Conservation (phyloP, 495 filamentous ascomycete genomes). For the Massariosphaeria phaeospora region DNA sequence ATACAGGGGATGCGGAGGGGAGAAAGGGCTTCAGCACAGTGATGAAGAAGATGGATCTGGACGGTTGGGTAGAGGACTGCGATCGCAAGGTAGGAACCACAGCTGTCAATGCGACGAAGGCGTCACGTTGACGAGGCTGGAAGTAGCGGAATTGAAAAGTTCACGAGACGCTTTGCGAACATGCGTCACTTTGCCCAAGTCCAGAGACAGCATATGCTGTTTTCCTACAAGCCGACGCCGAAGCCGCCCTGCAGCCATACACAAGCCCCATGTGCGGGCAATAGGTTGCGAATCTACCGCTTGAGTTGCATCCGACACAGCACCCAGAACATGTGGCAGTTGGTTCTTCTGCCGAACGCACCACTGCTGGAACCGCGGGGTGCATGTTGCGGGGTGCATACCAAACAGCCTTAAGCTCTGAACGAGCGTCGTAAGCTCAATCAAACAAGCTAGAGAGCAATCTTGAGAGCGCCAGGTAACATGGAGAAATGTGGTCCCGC, state of each 20-base stretch:
- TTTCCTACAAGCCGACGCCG: too few species aligned
- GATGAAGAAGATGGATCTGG: slow-evolving; percentile 59
- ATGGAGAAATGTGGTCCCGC: too few species aligned
- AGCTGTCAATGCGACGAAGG: slow-evolving; percentile 14
- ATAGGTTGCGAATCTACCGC: too few species aligned
- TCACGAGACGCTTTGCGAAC: too few species aligned
- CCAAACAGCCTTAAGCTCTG: background rate
- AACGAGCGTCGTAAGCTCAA: slow-evolving; percentile 24
- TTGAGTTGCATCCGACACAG: background rate
- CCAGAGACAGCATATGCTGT: too few species aligned
- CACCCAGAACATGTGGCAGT: background rate
- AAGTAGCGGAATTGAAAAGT: too few species aligned
- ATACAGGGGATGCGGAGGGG: slow-evolving; percentile 40
- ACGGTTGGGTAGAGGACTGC: slow-evolving; percentile 52
- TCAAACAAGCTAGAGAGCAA: slow-evolving; percentile 5
- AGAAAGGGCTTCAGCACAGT: slow-evolving; percentile 56
- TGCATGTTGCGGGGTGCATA: slow-evolving; percentile 25
- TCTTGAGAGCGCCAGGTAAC: too few species aligned
- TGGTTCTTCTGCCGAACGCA: slow-evolving; percentile 5
- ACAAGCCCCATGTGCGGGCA: too few species aligned
- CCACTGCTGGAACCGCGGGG: slow-evolving; percentile 11
- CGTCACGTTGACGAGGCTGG: background rate
- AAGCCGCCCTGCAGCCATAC: too few species aligned
- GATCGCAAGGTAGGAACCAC: slow-evolving; percentile 22
- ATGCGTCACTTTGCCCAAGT: too few species aligned